These are phyloP conservation scores for Botrytis cinerea DNA, from an alignment of 2,329 filamentous ascomycete genomes.

Conservation along the genomic window DNA sequence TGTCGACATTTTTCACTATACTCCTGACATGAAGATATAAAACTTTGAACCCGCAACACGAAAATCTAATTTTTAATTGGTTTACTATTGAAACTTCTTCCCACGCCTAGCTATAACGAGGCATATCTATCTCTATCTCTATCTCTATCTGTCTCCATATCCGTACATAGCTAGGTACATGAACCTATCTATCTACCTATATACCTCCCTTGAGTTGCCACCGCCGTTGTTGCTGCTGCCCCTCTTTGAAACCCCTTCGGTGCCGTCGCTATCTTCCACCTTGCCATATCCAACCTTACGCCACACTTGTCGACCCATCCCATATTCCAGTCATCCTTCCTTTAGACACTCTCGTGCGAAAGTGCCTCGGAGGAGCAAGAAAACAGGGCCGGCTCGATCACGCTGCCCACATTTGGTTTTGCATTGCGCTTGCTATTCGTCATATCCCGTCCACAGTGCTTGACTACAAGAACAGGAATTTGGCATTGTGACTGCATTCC, in stretches of 20 bases:
- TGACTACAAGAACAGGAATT: conserved; percentile 8
- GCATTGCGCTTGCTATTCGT: not conserved
- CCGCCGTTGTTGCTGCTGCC: not conserved
- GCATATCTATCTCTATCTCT: not conserved
- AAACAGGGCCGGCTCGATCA: not conserved
- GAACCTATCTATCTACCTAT: not conserved
- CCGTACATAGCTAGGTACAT: not conserved
- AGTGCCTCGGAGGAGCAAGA: not conserved
- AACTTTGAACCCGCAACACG: not conserved
- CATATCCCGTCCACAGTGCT: not conserved
- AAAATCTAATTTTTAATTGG: not conserved
- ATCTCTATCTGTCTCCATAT: not conserved
- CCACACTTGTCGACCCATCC: not conserved
- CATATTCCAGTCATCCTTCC: not conserved
- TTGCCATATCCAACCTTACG: not conserved
- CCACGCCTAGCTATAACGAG: not conserved
- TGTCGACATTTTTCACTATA: conserved; percentile 1
- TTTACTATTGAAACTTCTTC: not conserved
- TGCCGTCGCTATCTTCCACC: conserved; percentile 11
- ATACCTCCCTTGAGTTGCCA: not conserved
- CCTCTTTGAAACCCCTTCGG: conserved; percentile 8
- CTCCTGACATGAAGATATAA: not conserved
- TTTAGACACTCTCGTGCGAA: not conserved
- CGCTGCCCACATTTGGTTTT: not conserved
- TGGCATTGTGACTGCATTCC: not conserved